Percentiles rank a stretch among this genome's conserved stretches.
These are phyloP conservation scores for Leonotis leonurus DNA, from an alignment of 257 asterid species.

Conservation along the genomic window DNA sequence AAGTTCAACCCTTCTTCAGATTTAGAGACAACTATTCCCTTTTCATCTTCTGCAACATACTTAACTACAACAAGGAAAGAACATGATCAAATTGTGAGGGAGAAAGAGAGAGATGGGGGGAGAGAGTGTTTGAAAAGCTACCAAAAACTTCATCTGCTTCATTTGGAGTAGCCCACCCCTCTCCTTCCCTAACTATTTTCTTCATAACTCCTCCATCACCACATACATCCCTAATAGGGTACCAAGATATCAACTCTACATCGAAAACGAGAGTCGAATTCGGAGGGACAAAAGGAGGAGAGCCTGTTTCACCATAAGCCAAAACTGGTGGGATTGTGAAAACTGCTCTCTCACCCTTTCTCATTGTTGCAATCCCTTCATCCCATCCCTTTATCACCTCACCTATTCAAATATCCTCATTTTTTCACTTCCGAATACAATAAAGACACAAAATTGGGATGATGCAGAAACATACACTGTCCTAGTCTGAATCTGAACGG, in stretches of 20 bases:
- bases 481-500: slow-evolving; percentile 55
- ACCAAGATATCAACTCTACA: slow-evolving; percentile 48
- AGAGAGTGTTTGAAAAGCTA: not conserved
- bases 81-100: not conserved
- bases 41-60: slow-evolving; percentile 33
- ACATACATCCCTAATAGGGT: slow-evolving; percentile 41
- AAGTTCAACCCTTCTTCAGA: slow-evolving; percentile 38
- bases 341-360: slow-evolving; percentile 50
- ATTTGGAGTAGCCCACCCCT: slow-evolving; percentile 71
- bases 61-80: slow-evolving; percentile 30
- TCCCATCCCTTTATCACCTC: slow-evolving; percentile 70
- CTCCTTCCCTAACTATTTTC: slow-evolving; percentile 47
- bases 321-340: slow-evolving; percentile 50
- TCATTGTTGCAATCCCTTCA: slow-evolving; percentile 59
- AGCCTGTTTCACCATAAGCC: slow-evolving; percentile 52
- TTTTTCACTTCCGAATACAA: not conserved
- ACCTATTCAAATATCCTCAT: slow-evolving; percentile 19
- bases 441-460: not conserved
- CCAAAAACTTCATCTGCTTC: slow-evolving; percentile 53
- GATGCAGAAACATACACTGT: slow-evolving; percentile 30
- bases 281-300: slow-evolving; percentile 54
- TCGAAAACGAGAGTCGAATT: slow-evolving; percentile 50
- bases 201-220: slow-evolving; percentile 63
- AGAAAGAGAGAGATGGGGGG: not conserved
- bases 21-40: slow-evolving; percentile 31